A percentile compares a stretch with the other conserved stretches of the same genome.
These are phyloP conservation scores for Nadsonia fulvescens DNA, from an alignment of 805 yeast species.

Conservation along the genomic window DNA sequence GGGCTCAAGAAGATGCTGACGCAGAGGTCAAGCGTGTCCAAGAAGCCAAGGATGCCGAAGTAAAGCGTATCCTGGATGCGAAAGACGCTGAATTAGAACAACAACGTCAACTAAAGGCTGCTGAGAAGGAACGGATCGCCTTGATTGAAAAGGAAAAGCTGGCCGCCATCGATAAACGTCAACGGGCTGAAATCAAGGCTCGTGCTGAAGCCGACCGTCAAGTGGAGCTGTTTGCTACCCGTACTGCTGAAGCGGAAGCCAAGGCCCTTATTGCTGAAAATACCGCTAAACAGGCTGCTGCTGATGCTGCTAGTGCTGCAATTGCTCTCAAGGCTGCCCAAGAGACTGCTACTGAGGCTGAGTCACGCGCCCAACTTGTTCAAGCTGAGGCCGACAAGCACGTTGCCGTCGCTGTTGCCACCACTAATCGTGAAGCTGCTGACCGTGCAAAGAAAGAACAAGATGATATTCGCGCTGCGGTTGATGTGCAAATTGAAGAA, in stretches of 20 bases:
- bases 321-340: neutral
- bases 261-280: constrained; percentile 12
- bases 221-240: too few species aligned
- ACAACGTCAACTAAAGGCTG: too few species aligned
- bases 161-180: too few species aligned
- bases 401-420: constrained; percentile 4
- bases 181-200: constrained; percentile 5
- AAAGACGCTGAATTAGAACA: too few species aligned
- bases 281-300: constrained; percentile 11
- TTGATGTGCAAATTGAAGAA: constrained; percentile 2
- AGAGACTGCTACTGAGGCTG: neutral
- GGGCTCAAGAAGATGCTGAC: constrained; percentile 10
- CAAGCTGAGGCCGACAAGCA: constrained; percentile 1
- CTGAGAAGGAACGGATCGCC: too few species aligned
- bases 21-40: too few species aligned
- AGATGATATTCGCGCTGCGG: constrained; percentile 3
- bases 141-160: too few species aligned
- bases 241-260: constrained; percentile 14
- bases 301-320: constrained; percentile 8
- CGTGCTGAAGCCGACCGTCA: constrained; percentile 6
- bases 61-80: too few species aligned
- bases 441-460: constrained; percentile 4
- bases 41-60: constrained; percentile 4
- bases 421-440: constrained; percentile 4
- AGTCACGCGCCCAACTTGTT: neutral